phyloP scores from a whole-genome alignment of 192 early-diverging fungal species.

The Umbelopsis isabellina region DNA sequence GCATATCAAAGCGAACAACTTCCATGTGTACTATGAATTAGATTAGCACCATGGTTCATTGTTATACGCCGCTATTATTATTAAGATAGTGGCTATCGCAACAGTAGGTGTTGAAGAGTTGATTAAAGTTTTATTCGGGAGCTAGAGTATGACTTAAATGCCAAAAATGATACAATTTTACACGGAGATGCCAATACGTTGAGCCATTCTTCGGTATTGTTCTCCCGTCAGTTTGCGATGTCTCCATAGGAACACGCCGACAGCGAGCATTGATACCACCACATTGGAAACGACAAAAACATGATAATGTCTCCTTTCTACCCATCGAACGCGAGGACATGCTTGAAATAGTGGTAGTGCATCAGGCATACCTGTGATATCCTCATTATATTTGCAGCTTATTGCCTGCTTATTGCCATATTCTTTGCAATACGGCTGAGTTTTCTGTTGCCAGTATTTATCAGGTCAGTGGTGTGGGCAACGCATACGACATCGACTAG shows the following conservation, averaged over 20 bases:
- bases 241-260: constrained; percentile 38
- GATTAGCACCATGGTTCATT: neutral
- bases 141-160: neutral
- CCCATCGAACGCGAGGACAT: constrained; percentile 34
- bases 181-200: constrained; percentile 35
- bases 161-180: neutral
- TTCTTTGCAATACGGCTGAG: constrained; percentile 33
- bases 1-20: neutral
- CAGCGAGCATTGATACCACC: constrained; percentile 27
- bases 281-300: constrained; percentile 41
- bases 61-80: too few relatives aligned
- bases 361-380: constrained; percentile 25
- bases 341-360: constrained; percentile 32
- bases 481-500: neutral
- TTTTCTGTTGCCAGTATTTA: constrained; percentile 31
- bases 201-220: constrained; percentile 40
- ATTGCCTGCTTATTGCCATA: constrained; percentile 46
- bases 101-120: too few relatives aligned
- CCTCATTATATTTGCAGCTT: constrained; percentile 31
- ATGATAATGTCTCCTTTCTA: constrained; percentile 30
- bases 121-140: too few relatives aligned
- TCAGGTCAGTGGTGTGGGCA: neutral
- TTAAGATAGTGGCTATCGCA: too few relatives aligned
- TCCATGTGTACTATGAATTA: neutral
- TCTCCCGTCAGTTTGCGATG: constrained; percentile 40